A percentile compares a stretch with the other conserved stretches of the same genome.
phyloP scores from a whole-genome alignment of 441 rosid species.

The Bocquillonia castaneifolia region DNA sequence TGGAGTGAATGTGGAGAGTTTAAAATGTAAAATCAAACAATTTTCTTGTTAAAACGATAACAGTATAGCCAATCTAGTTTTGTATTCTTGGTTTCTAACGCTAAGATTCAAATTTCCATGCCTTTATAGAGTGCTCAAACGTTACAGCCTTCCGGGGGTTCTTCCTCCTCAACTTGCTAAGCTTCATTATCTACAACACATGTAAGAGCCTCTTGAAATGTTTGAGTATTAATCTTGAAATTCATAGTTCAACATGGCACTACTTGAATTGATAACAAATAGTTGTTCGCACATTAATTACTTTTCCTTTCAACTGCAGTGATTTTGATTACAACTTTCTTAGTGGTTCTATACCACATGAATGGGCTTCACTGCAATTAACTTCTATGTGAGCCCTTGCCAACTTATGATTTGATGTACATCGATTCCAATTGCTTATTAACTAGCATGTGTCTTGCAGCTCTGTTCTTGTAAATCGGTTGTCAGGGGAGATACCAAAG shows the following conservation, averaged over 20 bases:
- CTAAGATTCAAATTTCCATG: neutral
- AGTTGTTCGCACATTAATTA: neutral
- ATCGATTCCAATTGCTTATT: slow-evolving; percentile 5
- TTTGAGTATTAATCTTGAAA: neutral
- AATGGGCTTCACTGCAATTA: slow-evolving; percentile 55
- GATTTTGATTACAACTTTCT: slow-evolving; percentile 79
- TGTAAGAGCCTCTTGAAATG: slow-evolving; percentile 43
- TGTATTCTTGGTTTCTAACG: neutral
- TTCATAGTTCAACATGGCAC: neutral
- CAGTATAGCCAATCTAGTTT: neutral
- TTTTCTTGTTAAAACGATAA: neutral
- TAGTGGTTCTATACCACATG: slow-evolving; percentile 59
- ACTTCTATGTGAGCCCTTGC: slow-evolving; percentile 27
- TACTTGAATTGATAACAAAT: neutral
- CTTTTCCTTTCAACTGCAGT: slow-evolving; percentile 30
- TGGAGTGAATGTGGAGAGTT: neutral
- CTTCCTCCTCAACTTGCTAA: slow-evolving; percentile 63
- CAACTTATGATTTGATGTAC: slow-evolving; percentile 7
- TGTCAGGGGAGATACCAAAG: slow-evolving; percentile 77
- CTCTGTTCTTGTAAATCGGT: slow-evolving; percentile 63
- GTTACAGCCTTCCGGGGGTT: slow-evolving; percentile 68
- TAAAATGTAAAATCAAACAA: neutral
- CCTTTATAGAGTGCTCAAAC: slow-evolving; percentile 50
- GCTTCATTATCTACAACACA: slow-evolving; percentile 61
- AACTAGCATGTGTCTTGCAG: slow-evolving; percentile 36